Conservation (phyloP, 2,329 filamentous ascomycete species). For the Ophiosphaerella korrae region DNA sequence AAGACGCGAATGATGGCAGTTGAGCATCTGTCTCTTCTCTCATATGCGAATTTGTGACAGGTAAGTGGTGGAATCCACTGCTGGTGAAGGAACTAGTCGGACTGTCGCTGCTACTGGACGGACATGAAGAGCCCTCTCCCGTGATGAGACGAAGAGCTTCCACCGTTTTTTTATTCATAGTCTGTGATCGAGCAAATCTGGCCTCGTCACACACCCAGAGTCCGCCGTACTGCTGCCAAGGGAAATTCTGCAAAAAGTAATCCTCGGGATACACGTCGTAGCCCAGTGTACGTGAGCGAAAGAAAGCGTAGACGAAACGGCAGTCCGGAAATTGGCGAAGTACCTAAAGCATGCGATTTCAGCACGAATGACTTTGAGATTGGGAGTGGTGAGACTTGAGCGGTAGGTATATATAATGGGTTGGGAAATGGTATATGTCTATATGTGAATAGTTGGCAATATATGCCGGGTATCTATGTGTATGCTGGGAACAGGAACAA, state of each 20-base stretch:
- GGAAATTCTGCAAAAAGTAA: conserved; percentile 44
- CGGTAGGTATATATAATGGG: background rate
- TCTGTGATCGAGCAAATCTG: conserved; percentile 42
- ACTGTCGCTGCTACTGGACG: conserved; percentile 16
- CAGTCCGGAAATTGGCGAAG: conserved; percentile 45
- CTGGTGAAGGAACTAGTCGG: conserved; percentile 22
- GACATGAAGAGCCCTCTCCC: conserved; percentile 26
- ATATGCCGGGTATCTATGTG: conserved; percentile 23
- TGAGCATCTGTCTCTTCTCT: background rate
- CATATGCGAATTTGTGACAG: conserved; percentile 3
- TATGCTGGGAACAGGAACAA: conserved; percentile 3
- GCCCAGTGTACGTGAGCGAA: conserved; percentile 43
- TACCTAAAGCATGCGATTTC: conserved; percentile 35
- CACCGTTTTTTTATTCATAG: conserved; percentile 27
- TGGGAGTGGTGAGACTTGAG: background rate
- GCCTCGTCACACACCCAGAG: conserved; percentile 46
- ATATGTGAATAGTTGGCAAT: conserved; percentile 15
- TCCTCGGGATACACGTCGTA: conserved; percentile 49
- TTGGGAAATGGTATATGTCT: conserved; percentile 5
- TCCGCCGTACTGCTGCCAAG: conserved; percentile 46
- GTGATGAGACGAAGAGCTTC: conserved; percentile 39
- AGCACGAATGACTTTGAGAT: conserved; percentile 19
- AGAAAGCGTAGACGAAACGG: conserved; percentile 47
- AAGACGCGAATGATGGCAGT: conserved; percentile 16
- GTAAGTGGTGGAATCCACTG: conserved; percentile 12